Evolutionary conservation across 2,329 filamentous ascomycete genomes (phyloP).

Genomic region (Apiospora rasikravindrae): DNA sequence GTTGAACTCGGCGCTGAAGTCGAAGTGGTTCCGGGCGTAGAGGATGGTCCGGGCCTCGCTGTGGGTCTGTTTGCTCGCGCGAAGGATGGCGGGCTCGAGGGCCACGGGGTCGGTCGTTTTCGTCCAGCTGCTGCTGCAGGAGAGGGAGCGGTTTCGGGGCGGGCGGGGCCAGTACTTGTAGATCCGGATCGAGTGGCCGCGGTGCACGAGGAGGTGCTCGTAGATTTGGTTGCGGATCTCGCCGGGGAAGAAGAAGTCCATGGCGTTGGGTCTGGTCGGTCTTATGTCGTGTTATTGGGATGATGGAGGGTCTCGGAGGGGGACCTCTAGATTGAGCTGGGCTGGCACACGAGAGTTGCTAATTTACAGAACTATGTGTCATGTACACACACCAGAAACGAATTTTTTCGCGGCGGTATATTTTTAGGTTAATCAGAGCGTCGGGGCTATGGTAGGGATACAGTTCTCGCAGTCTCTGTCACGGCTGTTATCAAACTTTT

Average conservation of each 20-base stretch:
- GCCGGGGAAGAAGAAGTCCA: background rate
- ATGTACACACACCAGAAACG: background rate
- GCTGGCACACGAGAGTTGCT: background rate
- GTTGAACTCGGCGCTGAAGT: background rate
- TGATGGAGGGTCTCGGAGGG: background rate
- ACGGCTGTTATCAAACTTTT: background rate
- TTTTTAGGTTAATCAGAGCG: background rate
- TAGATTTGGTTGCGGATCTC: background rate
- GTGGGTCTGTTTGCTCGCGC: background rate
- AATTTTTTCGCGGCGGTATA: no score
- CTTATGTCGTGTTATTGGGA: background rate
- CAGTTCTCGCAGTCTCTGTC: no score
- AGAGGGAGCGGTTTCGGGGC: no score
- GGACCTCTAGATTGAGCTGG: no score
- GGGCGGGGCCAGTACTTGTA: background rate
- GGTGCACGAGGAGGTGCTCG: background rate
- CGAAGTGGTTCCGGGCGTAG: background rate
- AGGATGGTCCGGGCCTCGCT: background rate
- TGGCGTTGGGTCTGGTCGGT: no score
- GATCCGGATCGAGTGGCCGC: background rate
- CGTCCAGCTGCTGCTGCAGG: no score
- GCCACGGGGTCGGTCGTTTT: no score
- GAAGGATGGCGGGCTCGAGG: background rate
- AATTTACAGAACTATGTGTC: background rate
- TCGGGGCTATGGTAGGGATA: no score